Evolutionary conservation across 2,329 filamentous ascomycete species (phyloP), one percentile per base, ranked within the genome.

Genomic region (Talaromyces rugulosus): DNA sequence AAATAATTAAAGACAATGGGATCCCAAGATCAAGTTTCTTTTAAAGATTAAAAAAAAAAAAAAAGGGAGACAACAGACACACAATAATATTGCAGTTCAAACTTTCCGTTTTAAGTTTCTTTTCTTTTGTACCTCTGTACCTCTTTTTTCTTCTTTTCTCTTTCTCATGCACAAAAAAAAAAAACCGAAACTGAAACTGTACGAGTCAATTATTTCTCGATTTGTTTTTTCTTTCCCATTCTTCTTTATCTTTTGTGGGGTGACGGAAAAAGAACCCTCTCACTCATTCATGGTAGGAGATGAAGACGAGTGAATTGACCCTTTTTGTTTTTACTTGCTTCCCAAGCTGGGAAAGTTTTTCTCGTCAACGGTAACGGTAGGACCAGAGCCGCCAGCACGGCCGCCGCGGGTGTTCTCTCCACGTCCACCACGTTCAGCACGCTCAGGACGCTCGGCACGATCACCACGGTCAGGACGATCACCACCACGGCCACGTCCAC

Each of bases 341-440:
- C 76, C 77, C 65, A 78, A 75, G 70, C 70, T 75, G 68, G 77
- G 77, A 74, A 78, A 78, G 74, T 78, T 78, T 74, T 77, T 77
- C 71, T 78, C 77, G 68, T 78, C 77, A 62, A 78, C 71, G 67
- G 66, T 66, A 62, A 78, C 71, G 67, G 66, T 66, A 61, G 71
- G 68, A 60, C 70, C 60, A 55, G 60, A 18, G 31, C 56, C 52
- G 57, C 75, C 66, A 66, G 70, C 69, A 63, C 70, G 68, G 65
- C 70, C 67, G 57, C 73, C 70, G 64, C 74, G 74, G 67, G 67
- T 76, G 71, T 76, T 77, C 54, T 74, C 65, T 65, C 70, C 69
- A 62, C 70, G 67, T 66, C 70, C 67, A 58, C 73, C 70, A 64
- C 73, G 73, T 6, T n/a, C n/a, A 23, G 23, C 23, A 23, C 23